A percentile compares a stretch with the other conserved stretches of the same genome.
Conservation (phyloP, 2,329 filamentous ascomycete species). For the Aschersonia sp. region DNA sequence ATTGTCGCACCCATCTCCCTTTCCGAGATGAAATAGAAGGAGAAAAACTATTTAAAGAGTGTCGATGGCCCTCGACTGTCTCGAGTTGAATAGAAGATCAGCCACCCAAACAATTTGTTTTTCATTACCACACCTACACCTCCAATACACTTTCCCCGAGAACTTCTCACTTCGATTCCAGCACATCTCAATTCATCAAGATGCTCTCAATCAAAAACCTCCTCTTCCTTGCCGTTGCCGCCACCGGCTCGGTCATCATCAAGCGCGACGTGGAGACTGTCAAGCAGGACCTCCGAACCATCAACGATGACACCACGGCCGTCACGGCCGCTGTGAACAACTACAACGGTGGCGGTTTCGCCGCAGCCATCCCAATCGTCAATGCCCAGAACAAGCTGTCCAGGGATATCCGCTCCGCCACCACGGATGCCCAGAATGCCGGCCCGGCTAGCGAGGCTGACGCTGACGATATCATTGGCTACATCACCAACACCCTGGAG, state of each 20-base stretch:
- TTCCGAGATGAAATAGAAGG: not conserved
- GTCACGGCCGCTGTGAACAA: not conserved
- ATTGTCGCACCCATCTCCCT: not conserved
- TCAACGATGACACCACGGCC: not conserved
- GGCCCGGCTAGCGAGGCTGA: not conserved
- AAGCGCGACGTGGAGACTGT: not conserved
- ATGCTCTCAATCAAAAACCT: slow-evolving; percentile 2
- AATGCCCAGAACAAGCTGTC: not conserved
- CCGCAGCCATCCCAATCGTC: not conserved
- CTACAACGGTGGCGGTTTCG: not conserved
- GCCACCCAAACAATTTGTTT: not conserved
- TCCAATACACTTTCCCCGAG: not conserved
- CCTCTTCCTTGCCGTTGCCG: slow-evolving; percentile 2
- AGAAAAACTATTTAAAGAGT: not conserved
- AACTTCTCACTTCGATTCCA: not conserved
- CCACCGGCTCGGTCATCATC: not conserved
- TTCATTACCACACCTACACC: not conserved
- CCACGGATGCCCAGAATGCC: not conserved
- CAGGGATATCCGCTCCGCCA: not conserved
- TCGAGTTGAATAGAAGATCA: not conserved
- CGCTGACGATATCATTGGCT: not conserved
- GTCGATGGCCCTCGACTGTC: not conserved
- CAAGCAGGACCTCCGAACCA: not conserved
- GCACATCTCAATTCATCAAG: not conserved
- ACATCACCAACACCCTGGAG: not conserved